A percentile compares a stretch with the other conserved stretches of the same genome.
phyloP scores from a whole-genome alignment of 108 stramenopile species.

The Mediolabrus comicus region DNA sequence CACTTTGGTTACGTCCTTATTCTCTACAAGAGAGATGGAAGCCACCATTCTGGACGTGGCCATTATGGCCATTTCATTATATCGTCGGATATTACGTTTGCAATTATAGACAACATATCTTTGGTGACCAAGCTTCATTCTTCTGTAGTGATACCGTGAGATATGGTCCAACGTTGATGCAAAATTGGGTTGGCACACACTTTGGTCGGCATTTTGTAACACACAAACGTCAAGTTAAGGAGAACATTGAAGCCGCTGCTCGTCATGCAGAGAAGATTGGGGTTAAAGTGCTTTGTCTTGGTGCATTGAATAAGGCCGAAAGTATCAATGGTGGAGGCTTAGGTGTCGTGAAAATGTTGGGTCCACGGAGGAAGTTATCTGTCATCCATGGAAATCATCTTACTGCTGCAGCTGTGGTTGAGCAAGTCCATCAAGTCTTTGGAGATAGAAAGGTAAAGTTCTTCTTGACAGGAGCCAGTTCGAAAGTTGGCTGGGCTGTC shows the following conservation, averaged over 20 bases:
- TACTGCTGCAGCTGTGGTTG: conserved; percentile 55
- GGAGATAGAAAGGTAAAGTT: conserved; percentile 30
- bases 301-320: conserved; percentile 64
- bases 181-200: conserved; percentile 55
- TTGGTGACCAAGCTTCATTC: conserved; percentile 47
- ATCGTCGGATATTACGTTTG: conserved; percentile 50
- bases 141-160: conserved; percentile 50
- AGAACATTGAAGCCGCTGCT: conserved; percentile 54
- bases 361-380: conserved; percentile 39
- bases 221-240: conserved; percentile 25
- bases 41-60: conserved; percentile 37
- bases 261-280: conserved; percentile 53
- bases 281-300: conserved; percentile 54
- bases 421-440: conserved; percentile 41
- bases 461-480: conserved; percentile 58
- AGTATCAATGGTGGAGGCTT: conserved; percentile 62
- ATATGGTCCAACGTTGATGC: conserved; percentile 31
- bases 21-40: conserved; percentile 45
- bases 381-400: conserved; percentile 66
- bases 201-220: conserved; percentile 57
- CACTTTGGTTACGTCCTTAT: conserved; percentile 58
- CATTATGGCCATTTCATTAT: conserved; percentile 53
- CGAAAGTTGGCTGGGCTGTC: conserved; percentile 64
- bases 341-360: conserved; percentile 45
- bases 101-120: conserved; percentile 43